Evolutionary conservation across 2,329 filamentous ascomycete genomes (phyloP).

Genomic region (Tolypocladium inflatum): DNA sequence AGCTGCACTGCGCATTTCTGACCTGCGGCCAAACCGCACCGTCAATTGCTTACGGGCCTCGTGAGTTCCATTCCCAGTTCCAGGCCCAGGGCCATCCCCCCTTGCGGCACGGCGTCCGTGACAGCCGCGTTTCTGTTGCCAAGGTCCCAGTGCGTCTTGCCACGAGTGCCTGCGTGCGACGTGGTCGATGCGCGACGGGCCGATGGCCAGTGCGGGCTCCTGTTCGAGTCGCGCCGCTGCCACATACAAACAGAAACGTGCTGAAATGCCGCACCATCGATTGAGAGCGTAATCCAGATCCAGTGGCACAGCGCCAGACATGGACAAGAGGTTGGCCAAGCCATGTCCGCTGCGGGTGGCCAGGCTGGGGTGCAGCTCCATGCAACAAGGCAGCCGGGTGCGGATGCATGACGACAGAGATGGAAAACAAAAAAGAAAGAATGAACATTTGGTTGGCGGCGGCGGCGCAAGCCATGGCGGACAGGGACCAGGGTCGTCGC

Average conservation of each 20-base stretch:
- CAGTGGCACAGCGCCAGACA: background rate
- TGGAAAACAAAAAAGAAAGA: background rate
- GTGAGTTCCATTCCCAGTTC: background rate
- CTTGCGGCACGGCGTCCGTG: background rate
- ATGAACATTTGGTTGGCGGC: background rate
- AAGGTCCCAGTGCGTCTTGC: background rate
- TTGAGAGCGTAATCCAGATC: no score
- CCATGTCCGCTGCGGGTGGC: background rate
- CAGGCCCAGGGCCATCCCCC: background rate
- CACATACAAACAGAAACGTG: no score
- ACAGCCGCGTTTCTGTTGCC: background rate
- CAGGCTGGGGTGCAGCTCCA: background rate
- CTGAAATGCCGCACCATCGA: no score
- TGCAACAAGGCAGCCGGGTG: background rate
- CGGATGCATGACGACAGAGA: background rate
- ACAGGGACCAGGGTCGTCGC: background rate
- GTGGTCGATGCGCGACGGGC: background rate
- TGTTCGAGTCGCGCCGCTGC: no score
- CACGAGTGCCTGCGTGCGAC: background rate
- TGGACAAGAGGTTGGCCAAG: background rate
- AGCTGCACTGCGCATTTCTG: background rate
- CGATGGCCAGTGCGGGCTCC: no score
- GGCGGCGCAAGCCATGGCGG: background rate
- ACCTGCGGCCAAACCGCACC: background rate
- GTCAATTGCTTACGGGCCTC: background rate